Percentiles rank a stretch among this genome's conserved stretches.
phyloP scores from a whole-genome alignment of 768 basidiomycete genomes.

The Goffeauzyma gilvescens region DNA sequence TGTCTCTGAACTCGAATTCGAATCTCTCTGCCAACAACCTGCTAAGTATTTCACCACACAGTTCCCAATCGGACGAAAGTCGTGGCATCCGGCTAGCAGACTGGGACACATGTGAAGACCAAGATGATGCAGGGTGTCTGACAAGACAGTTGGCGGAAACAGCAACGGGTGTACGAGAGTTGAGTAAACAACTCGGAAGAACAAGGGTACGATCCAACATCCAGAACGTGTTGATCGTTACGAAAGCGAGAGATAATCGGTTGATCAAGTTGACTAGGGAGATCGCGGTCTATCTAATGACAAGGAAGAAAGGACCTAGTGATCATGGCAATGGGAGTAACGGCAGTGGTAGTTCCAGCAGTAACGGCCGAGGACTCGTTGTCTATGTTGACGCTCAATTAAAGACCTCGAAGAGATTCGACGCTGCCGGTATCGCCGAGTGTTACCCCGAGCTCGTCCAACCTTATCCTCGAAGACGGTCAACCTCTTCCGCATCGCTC shows the following conservation, averaged over 20 bases:
- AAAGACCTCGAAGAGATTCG: conserved; percentile 71
- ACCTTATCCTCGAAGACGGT: conserved; percentile 55
- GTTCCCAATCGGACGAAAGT: too few species aligned
- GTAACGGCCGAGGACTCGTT: conserved; percentile 56
- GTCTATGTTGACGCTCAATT: conserved; percentile 94
- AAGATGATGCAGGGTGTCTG: conserved; percentile 54
- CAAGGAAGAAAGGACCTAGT: conserved; percentile 36
- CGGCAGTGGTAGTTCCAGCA: not conserved
- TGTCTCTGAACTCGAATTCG: too few species aligned
- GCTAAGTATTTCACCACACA: too few species aligned
- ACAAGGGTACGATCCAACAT: conserved; percentile 80
- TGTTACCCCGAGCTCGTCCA: conserved; percentile 76
- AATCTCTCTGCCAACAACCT: too few species aligned
- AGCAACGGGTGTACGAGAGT: conserved; percentile 87
- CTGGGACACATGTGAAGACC: too few species aligned
- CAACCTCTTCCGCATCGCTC: conserved; percentile 37
- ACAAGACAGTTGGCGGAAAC: conserved; percentile 91
- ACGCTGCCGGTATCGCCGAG: conserved; percentile 66
- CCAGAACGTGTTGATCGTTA: conserved; percentile 82
- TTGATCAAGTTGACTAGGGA: conserved; percentile 87
- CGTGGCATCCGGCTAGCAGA: too few species aligned
- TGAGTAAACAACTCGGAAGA: conserved; percentile 95
- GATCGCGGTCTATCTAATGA: conserved; percentile 86
- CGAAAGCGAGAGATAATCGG: conserved; percentile 91
- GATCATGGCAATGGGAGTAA: conserved; percentile 5